Conservation (phyloP, 495 filamentous ascomycete species). For the Gamarada debralockiae region DNA sequence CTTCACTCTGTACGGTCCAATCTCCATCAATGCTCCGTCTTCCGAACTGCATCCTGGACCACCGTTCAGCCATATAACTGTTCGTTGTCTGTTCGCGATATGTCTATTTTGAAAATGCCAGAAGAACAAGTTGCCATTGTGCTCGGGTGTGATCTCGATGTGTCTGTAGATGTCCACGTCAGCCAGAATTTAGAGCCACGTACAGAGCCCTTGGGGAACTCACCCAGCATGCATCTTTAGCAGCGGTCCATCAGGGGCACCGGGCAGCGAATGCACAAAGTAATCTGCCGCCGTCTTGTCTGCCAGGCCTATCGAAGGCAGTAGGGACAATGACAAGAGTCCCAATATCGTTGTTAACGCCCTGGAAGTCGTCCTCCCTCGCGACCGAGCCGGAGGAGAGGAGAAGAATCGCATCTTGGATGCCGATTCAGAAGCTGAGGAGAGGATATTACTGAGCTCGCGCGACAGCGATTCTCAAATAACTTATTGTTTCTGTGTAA, state of each 20-base stretch:
- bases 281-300: constrained; percentile 78
- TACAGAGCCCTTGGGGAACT: constrained; percentile 27
- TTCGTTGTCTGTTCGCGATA: constrained; percentile 87
- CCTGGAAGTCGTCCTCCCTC: neutral
- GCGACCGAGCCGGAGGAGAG: neutral
- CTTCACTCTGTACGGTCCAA: constrained; percentile 87
- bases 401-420: constrained; percentile 23
- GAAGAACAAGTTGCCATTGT: constrained; percentile 94
- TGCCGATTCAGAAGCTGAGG: neutral
- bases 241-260: constrained; percentile 74
- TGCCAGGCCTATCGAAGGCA: constrained; percentile 8
- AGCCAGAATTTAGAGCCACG: neutral
- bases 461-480: neutral
- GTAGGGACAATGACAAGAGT: constrained; percentile 12
- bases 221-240: constrained; percentile 98
- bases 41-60: constrained; percentile 95
- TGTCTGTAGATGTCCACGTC: constrained; percentile 51
- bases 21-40: constrained; percentile 96
- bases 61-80: constrained; percentile 95
- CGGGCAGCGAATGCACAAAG: constrained; percentile 79
- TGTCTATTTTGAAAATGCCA: constrained; percentile 96
- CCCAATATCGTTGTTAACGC: constrained; percentile 12
- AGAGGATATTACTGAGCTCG: neutral
- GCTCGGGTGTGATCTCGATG: constrained; percentile 77
- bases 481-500: too few species aligned